Evolutionary conservation across 345 rosid species (phyloP), one percentile per base, ranked within the genome.

Genomic region (Populus tremula): DNA sequence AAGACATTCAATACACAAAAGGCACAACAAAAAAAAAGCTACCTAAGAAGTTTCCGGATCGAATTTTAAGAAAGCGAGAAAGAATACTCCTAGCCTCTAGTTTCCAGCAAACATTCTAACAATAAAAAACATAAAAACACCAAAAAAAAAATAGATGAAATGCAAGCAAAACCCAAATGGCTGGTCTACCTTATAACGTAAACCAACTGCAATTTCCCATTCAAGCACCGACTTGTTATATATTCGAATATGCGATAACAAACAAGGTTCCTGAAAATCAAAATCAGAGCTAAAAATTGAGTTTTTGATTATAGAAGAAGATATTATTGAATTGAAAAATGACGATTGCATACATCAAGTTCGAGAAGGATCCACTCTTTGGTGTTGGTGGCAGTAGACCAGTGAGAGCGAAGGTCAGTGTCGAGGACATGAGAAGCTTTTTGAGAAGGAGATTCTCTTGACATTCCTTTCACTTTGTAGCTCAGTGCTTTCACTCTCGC

Each of bases 321-420:
- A 56, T 20, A 10, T 11, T 11, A 3, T 63, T 20, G 63, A 38
- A 39, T 27, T 29, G 27, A 41, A 8, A 21, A 20, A 36, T 41
- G 23, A 18, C 1, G 21, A 66, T 39, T 17, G 69, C 70, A 20
- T 83, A 92, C 97, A 73, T 89, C 93, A 77, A 92, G 95, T 78
- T 92, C 97, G 13, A 92, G 91, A 76, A 92, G 80, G 84, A 92
- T 91, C 97, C 97, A 92, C 78, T 92, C 97, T 77, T 92, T 91
- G 78, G 93, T 91, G 86, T 92, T 92, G 79, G 97, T 91, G 41
- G 86, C 92, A 47, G 97, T 83, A 79, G 95, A 92, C 97, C 97
- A 92, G 86, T 92, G 95, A 20, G 89, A 79, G 70, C 97, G 94
- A 67, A 91, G 97, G 90, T 92, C 95, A 13, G 89, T 79, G 72